phyloP scores from a whole-genome alignment of 176 grass and related monocot genomes.

The Alloteropsis semialata region DNA sequence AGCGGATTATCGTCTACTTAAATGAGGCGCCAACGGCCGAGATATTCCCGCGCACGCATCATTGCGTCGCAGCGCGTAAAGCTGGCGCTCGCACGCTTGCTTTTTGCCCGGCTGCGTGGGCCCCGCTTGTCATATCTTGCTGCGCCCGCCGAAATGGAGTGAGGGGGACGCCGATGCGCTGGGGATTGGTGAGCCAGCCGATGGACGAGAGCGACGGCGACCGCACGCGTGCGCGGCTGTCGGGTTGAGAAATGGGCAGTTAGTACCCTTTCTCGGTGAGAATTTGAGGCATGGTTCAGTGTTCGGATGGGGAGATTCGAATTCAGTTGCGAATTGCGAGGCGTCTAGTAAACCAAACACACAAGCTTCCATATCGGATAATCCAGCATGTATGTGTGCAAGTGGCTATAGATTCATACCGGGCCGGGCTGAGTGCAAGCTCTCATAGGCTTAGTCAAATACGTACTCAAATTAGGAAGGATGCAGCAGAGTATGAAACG shows the following conservation, averaged over 20 bases:
- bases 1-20: conserved; percentile 10
- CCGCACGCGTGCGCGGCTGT: conserved; percentile 10
- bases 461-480: neutral
- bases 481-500: neutral
- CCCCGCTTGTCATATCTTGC: neutral
- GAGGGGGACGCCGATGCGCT: neutral
- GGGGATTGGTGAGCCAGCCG: neutral
- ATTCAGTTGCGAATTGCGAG: no score
- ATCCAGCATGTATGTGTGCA: neutral
- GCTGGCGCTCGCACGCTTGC: conserved; percentile 36
- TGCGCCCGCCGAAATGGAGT: neutral
- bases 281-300: neutral
- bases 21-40: conserved; percentile 22
- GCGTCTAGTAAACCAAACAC: neutral
- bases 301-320: neutral
- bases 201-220: conserved; percentile 1
- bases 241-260: neutral
- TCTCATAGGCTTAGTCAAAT: neutral
- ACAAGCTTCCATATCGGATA: neutral
- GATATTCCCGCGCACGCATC: conserved; percentile 41
- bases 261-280: neutral
- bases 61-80: conserved; percentile 37
- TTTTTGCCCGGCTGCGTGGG: neutral
- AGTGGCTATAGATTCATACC: neutral
- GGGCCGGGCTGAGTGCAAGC: neutral